Evolutionary conservation across 768 basidiomycete genomes (phyloP).

Genomic region (Collybiopsis luxurians): DNA sequence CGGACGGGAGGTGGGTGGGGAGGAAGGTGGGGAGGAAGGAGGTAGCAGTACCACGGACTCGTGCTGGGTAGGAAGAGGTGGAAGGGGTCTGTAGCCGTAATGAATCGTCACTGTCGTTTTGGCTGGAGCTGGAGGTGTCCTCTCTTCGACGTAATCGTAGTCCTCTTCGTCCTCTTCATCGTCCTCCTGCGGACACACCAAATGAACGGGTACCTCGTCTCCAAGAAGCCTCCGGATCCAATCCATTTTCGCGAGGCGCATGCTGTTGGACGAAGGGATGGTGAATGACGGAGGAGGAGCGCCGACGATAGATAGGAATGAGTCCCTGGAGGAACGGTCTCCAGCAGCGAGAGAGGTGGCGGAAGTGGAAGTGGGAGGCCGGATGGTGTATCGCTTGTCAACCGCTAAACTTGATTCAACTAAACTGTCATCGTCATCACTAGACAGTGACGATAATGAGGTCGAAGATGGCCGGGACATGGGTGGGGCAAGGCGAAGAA

Average conservation of each 20-base stretch:
- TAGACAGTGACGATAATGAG: neutral
- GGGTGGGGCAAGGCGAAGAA: slow-evolving; percentile 16
- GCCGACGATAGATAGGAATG: slow-evolving; percentile 9
- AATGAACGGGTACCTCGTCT: slow-evolving; percentile 55
- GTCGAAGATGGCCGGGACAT: neutral
- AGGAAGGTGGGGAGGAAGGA: too few species aligned
- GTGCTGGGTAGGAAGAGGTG: too few species aligned
- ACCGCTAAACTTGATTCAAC: neutral
- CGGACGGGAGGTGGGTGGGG: neutral
- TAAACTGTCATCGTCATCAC: neutral
- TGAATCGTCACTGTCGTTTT: neutral
- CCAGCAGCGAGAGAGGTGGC: too few species aligned
- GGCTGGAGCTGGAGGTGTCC: neutral
- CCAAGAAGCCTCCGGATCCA: slow-evolving; percentile 56
- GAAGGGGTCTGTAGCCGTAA: slow-evolving; percentile 1
- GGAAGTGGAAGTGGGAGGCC: too few species aligned
- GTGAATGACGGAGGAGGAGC: slow-evolving; percentile 18
- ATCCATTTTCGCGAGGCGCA: slow-evolving; percentile 61
- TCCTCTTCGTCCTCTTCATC: slow-evolving; percentile 2
- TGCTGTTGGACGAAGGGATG: slow-evolving; percentile 36
- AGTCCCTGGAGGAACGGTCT: too few species aligned
- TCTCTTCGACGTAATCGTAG: neutral
- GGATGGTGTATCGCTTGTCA: slow-evolving; percentile 2
- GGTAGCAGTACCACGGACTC: too few species aligned
- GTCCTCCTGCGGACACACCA: slow-evolving; percentile 47